phyloP scores from a whole-genome alignment of 148 eudicot genomes.

The Cornus controversa region DNA sequence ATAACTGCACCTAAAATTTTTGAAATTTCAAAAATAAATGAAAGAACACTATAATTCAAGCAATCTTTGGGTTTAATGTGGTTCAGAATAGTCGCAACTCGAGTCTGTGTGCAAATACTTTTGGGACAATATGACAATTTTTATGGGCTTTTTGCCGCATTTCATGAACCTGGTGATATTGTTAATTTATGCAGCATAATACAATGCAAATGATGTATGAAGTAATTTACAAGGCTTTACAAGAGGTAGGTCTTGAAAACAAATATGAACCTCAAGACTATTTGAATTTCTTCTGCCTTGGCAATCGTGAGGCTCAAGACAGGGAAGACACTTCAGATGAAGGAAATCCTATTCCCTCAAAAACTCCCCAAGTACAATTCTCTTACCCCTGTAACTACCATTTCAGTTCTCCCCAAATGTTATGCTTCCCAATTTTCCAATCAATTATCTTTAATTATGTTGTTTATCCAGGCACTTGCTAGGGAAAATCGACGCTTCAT shows the following conservation, averaged over 20 bases:
- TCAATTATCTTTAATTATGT: neutral
- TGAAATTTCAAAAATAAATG: too few relatives aligned
- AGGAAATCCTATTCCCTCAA: constrained; percentile 27
- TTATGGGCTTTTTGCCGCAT: too few relatives aligned
- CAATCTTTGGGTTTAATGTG: too few relatives aligned
- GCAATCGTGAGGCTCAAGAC: constrained; percentile 60
- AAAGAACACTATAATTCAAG: too few relatives aligned
- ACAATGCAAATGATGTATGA: constrained; percentile 99
- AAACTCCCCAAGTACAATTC: constrained; percentile 56
- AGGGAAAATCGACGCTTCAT: constrained; percentile 67
- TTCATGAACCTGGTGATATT: neutral
- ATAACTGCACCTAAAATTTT: too few relatives aligned
- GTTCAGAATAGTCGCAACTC: too few relatives aligned
- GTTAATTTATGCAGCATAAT: constrained; percentile 50
- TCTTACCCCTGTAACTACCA: neutral
- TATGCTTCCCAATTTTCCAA: neutral
- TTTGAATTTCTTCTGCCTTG: constrained; percentile 87
- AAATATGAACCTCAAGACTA: constrained; percentile 74
- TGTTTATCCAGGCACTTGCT: constrained; percentile 38
- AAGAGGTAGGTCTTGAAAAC: constrained; percentile 59
- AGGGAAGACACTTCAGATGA: constrained; percentile 2
- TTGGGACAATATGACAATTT: too few relatives aligned
- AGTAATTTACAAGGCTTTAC: constrained; percentile 74
- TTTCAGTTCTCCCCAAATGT: neutral
- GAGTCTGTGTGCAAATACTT: too few relatives aligned